Evolutionary conservation across 2,329 filamentous ascomycete species (phyloP).

Genomic region (Trichoderma arundinaceum): DNA sequence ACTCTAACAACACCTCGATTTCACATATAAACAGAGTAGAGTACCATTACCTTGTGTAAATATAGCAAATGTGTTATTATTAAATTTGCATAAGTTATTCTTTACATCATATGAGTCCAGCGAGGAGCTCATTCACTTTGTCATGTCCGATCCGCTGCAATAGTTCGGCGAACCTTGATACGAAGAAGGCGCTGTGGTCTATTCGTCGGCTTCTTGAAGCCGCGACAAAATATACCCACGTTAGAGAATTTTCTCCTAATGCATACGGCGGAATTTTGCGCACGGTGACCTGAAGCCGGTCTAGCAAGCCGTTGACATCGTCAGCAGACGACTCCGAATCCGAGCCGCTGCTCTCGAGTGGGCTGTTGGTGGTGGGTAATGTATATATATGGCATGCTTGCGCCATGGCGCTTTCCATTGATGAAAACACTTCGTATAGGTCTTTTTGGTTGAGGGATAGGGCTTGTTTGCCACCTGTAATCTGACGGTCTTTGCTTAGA

Average conservation of each 20-base stretch:
- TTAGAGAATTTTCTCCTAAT: constrained; percentile 16
- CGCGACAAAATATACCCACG: constrained; percentile 18
- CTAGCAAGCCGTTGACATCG: not conserved
- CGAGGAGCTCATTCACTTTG: constrained; percentile 16
- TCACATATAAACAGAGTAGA: too few species aligned
- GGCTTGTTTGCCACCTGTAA: not conserved
- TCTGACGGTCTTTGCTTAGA: not conserved
- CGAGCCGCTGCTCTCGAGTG: not conserved
- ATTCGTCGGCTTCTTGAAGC: constrained; percentile 8
- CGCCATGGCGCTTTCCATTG: constrained; percentile 16
- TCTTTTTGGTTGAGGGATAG: constrained; percentile 18
- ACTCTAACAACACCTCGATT: too few species aligned
- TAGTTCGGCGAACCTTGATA: constrained; percentile 4
- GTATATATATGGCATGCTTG: constrained; percentile 13
- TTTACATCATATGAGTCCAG: constrained; percentile 6
- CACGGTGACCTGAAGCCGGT: constrained; percentile 5
- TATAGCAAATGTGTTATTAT: not conserved
- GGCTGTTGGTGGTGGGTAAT: not conserved
- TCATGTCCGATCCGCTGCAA: constrained; percentile 12
- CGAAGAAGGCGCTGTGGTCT: constrained; percentile 16
- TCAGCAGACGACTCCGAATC: constrained; percentile 1
- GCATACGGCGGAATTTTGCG: constrained; percentile 7
- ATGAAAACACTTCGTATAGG: constrained; percentile 6
- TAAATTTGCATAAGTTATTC: not conserved
- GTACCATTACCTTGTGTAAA: not conserved